Evolutionary conservation across 2,329 filamentous ascomycete genomes (phyloP), one percentile per base, ranked within the genome.

Genomic region (Colletotrichum simmondsii): DNA sequence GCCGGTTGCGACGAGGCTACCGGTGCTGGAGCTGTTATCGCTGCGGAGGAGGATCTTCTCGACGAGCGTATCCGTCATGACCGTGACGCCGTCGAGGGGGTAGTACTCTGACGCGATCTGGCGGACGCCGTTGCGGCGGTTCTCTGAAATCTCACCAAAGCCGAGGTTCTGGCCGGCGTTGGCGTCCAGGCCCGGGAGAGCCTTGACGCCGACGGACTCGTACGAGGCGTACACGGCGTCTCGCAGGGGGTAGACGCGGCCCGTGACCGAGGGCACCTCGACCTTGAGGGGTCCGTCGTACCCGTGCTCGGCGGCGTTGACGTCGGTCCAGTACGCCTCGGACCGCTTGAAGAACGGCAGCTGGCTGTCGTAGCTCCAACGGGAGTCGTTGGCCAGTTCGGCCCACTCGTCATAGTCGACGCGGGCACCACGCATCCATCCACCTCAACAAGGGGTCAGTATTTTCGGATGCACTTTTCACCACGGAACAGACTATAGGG

Each of bases 371-470:
- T 85, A 87, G 71, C 81, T 83, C 81, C 87, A 90, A 2, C 80
- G 77, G 1, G 81, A 60, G 65, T 89, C 86, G 0, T 57, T 60
- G 46, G 80, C 75, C 19, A 77, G 26, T 16, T 76, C 49, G 22
- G 77, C 66, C 87, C 86, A 88, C 57, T 82, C 79, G 26, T 88
- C 81, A 73, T 85, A 89, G 74, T 88, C 86, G 6, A 78, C 76
- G 2, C 79, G 77, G 37, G 82, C 80, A 2, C 86, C 86, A 35
- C 86, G 84, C 28, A 83, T 83, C 80, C 85, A 86, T 5, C 78
- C 79, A 6, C 82, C 83, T 78, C 54, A 19, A 16, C 2, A n/a
- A 10, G 19, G 26, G 4, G 32, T 58, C 26, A 64, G 5, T 7
- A 28, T 35, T 32, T 69, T 22, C n/a, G 24, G 16, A 26, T 11